These are phyloP conservation scores for Botryosphaeria dothidea DNA, from an alignment of 2,329 filamentous ascomycete species.

Conservation along the genomic window DNA sequence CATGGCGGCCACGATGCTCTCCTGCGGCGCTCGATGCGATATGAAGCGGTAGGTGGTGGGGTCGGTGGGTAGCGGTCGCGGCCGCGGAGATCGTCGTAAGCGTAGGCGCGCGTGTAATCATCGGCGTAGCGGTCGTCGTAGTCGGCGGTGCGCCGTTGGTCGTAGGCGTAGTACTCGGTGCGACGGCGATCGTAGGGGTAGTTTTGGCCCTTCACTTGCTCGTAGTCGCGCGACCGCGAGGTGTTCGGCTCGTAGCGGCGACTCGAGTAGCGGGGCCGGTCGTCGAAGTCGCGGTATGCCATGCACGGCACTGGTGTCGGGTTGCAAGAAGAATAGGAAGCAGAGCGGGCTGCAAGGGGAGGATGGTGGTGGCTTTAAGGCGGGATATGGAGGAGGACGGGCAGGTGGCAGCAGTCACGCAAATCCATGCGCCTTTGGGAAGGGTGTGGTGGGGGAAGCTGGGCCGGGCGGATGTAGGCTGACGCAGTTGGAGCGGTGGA, in stretches of 20 bases:
- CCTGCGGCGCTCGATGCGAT: constrained; percentile 21
- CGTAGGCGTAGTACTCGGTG: background rate
- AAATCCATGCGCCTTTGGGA: constrained; percentile 1
- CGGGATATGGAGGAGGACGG: background rate
- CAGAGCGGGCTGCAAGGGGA: background rate
- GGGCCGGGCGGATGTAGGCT: constrained; percentile 9
- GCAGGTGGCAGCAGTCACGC: constrained; percentile 14
- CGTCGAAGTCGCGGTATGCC: constrained; percentile 17
- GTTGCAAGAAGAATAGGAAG: background rate
- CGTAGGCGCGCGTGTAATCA: background rate
- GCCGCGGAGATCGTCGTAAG: constrained; percentile 6
- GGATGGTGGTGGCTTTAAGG: constrained; percentile 6
- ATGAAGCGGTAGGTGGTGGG: constrained; percentile 10
- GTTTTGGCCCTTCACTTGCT: constrained; percentile 8
- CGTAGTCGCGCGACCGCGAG: constrained; percentile 18
- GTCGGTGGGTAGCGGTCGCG: constrained; percentile 11
- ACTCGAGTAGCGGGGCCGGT: constrained; percentile 6
- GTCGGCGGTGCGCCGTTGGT: background rate
- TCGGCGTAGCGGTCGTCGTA: constrained; percentile 6
- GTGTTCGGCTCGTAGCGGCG: constrained; percentile 19
- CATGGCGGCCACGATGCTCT: constrained; percentile 54
- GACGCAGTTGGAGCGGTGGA: constrained; percentile 4
- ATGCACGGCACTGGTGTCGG: background rate
- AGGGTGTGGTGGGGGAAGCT: constrained; percentile 8
- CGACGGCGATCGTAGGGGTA: constrained; percentile 7